A percentile compares a stretch with the other conserved stretches of the same genome.
These are phyloP conservation scores for Vanrija sp. DNA, from an alignment of 1,284 basidiomycete genomes.

Conservation along the genomic window DNA sequence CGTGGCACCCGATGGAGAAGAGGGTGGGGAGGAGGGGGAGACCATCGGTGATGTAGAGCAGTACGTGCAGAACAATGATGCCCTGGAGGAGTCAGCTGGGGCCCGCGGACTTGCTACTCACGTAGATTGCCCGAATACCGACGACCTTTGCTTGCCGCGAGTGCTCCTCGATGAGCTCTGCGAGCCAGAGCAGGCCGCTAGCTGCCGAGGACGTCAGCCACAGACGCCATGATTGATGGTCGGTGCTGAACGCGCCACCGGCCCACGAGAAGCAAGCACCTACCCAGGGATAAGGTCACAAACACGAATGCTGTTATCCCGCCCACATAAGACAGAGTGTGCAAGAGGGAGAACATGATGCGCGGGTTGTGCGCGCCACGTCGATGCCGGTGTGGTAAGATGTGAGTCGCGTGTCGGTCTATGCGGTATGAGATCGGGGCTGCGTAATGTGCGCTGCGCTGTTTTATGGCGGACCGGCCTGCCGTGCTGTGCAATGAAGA, in stretches of 20 bases:
- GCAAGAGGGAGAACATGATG: conserved; percentile 32
- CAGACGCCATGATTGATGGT: not conserved
- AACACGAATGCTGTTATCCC: conserved; percentile 67
- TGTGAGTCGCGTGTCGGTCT: too few species aligned
- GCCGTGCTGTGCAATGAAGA: not conserved
- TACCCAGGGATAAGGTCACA: conserved; percentile 73
- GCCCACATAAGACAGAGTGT: conserved; percentile 58
- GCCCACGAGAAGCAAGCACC: conserved; percentile 13
- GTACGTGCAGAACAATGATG: conserved; percentile 68
- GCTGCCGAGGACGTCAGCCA: conserved; percentile 53
- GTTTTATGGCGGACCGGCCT: not conserved
- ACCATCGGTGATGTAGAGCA: conserved; percentile 73
- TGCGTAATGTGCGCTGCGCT: too few species aligned
- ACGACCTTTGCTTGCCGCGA: conserved; percentile 70
- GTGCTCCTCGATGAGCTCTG: conserved; percentile 91
- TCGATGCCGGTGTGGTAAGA: too few species aligned
- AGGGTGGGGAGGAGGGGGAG: conserved; percentile 67
- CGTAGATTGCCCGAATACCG: conserved; percentile 79
- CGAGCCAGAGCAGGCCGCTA: conserved; percentile 84
- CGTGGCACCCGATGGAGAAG: conserved; percentile 77
- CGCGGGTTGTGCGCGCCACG: too few species aligned
- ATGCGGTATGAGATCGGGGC: too few species aligned
- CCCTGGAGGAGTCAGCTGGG: conserved; percentile 51
- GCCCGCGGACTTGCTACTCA: conserved; percentile 50
- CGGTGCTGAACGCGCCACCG: not conserved